Evolutionary conservation across 2,329 filamentous ascomycete species (phyloP), one percentile per base, ranked within the genome.

Genomic region (Chaetomium olivaceum): DNA sequence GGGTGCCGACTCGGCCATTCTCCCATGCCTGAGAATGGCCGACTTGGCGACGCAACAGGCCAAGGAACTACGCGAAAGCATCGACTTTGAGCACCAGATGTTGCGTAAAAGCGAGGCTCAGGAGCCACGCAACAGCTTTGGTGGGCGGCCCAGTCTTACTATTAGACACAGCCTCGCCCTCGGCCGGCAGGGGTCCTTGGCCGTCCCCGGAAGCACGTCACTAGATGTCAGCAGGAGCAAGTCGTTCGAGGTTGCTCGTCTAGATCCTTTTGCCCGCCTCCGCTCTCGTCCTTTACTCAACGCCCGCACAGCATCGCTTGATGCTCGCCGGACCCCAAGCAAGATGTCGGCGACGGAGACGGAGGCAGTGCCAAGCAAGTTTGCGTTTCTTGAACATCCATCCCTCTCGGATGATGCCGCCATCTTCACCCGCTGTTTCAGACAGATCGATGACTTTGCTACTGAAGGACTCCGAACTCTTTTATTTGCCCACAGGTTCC

Each of bases 381-480:
- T 69, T 25, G 74, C 81, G 3, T 68, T 69, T 9, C 70, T 74
- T 29, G 71, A 80, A 1, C 80, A 82, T 36, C 76, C 79, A 9
- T 80, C 82, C 60, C 75, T 86, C 63, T 80, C 89, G 0, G 85
- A 89, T 67, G 87, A 89, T 5, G 84, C 85, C 1, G 84, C 93
- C 0, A 56, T 66, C 29, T 93, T 96, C 68, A 91, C 94, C 73
- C 85, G 89, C 25, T 95, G 91, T 77, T 96, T 97, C 77, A 89
- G 93, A 75, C 93, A 97, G 71, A 86, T 96, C 67, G 92, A 97
- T 68, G 91, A 85, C 64, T 97, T 97, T 75, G 93, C 93, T 0
- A 91, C 90, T 0, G 92, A 97, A 73, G 93, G 93, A 21, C 81
- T 97, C 31, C 88, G 93, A 31, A 97, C 93, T 0, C 82, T 97